Percentiles rank a stretch among this genome's conserved stretches.
phyloP scores from a whole-genome alignment of 306 rosid genomes.

The Lotus japonicus region DNA sequence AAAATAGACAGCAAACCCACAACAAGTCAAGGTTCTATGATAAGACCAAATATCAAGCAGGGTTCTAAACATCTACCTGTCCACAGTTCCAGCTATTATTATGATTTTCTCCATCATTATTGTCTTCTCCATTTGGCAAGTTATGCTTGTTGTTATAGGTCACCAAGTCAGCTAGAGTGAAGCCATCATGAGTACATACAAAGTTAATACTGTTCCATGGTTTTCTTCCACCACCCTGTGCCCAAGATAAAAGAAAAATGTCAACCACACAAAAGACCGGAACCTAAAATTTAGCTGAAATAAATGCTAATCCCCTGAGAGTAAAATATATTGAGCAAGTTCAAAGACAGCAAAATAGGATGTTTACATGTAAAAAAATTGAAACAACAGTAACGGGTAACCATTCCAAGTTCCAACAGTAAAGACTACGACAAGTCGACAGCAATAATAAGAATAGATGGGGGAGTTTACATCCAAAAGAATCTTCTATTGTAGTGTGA shows the following conservation, averaged over 20 bases:
- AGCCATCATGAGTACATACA: conserved; percentile 89
- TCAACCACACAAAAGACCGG: conserved; percentile 14
- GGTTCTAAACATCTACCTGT: conserved; percentile 46
- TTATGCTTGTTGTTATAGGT: conserved; percentile 80
- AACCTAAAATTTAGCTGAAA: not conserved
- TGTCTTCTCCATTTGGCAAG: conserved; percentile 83
- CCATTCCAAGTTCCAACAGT: not conserved
- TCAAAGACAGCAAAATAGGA: not conserved
- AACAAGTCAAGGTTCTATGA: not conserved
- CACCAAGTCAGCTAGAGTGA: conserved; percentile 92
- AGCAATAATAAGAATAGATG: not conserved
- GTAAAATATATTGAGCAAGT: conserved; percentile 7
- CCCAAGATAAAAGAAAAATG: conserved; percentile 23
- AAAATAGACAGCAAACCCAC: not conserved
- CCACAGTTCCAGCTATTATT: conserved; percentile 99
- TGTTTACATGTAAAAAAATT: not conserved
- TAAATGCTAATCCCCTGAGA: not conserved
- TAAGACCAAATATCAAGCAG: not conserved
- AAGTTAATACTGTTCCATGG: conserved; percentile 94
- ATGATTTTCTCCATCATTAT: conserved; percentile 94
- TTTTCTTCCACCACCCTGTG: conserved; percentile 81
- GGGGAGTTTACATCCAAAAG: not conserved
- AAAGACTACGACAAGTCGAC: not conserved
- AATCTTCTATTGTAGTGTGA: conserved; percentile 8
- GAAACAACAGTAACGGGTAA: conserved; percentile 1